These are phyloP conservation scores for Dentipellis fragilis DNA, from an alignment of 768 basidiomycete genomes.

Conservation along the genomic window DNA sequence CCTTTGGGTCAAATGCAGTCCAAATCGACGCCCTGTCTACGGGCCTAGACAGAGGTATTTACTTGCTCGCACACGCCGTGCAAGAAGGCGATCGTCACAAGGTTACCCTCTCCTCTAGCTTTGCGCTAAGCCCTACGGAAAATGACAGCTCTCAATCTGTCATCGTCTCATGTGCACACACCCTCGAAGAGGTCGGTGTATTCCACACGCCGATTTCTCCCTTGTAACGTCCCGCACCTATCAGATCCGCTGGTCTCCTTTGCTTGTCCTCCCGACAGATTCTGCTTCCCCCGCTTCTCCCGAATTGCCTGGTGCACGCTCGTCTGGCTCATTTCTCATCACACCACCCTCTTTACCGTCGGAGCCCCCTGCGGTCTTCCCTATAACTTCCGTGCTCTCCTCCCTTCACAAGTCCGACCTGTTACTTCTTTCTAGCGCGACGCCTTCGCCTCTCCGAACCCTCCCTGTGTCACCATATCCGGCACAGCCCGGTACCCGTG, in stretches of 20 bases:
- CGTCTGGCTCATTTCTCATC: conserved; percentile 33
- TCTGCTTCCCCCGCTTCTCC: conserved; percentile 1
- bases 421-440: conserved; percentile 27
- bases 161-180: conserved; percentile 52
- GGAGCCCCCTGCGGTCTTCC: conserved; percentile 15
- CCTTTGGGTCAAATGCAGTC: conserved; percentile 9
- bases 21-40: background rate
- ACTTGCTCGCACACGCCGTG: conserved; percentile 44
- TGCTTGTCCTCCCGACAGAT: conserved; percentile 14
- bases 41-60: conserved; percentile 20
- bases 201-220: background rate
- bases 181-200: conserved; percentile 44
- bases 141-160: conserved; percentile 21
- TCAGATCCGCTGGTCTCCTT: conserved; percentile 27
- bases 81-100: conserved; percentile 28
- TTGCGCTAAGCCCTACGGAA: conserved; percentile 31
- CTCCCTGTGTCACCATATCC: conserved; percentile 61
- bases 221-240: background rate
- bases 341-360: conserved; percentile 25
- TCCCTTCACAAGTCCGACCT: conserved; percentile 53
- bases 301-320: conserved; percentile 7
- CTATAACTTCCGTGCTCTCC: conserved; percentile 38
- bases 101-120: conserved; percentile 47
- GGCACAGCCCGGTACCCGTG: conserved; percentile 29
- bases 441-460: conserved; percentile 24